Base-by-base conservation (phyloP, 345 rosid genomes). In the Reutealis trisperma region DNA sequence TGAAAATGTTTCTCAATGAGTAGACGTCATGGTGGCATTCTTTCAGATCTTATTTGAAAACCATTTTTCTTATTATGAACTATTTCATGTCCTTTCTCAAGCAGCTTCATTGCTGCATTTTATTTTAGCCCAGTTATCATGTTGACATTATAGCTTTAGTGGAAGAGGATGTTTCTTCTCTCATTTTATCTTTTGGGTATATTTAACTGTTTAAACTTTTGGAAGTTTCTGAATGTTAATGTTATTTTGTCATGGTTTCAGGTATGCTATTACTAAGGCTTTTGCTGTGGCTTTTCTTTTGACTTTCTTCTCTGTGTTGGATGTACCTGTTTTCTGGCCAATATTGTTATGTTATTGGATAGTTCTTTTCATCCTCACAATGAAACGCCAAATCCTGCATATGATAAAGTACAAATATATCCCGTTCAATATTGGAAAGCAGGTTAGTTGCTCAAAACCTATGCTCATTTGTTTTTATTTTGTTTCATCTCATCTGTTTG, bases 281-380 rank as follows among this genome's bases (percentile, higher is more conserved):
- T 89, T 92, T 84, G 79, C 81, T 84, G 84, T 94, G 67, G 92
- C 96, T 22, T 88, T 94, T 83, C 55, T 88, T 54, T 88, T 94
- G 94, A 91, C 97, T 32, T 91, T 94, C 90, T 90, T 92, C 82
- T 86, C 93, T 5, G 70, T 90, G 74, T 89, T 94, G 67, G 98
- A 91, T 58, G 91, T 94, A 42, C 97, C 94, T 4, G 96, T 89
- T 71, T 90, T 94, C 81, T 92, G 97, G 98, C 97, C 97, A 10
- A 90, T 91, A 83, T 75, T 94, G 41, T 87, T 92, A 10, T 90
- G 86, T 78, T 94, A 92, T 75, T 90, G 94, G 98, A 78, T 92
- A 52, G 89, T 91, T 82, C 87, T 94, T 52, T 92, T 92, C 80
- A 72, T 86, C 77, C 86, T 90, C 61, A 92, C 96, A 5, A 92